These are phyloP conservation scores for Microsporum audouinii DNA, from an alignment of 2,329 filamentous ascomycete species.

Conservation along the genomic window DNA sequence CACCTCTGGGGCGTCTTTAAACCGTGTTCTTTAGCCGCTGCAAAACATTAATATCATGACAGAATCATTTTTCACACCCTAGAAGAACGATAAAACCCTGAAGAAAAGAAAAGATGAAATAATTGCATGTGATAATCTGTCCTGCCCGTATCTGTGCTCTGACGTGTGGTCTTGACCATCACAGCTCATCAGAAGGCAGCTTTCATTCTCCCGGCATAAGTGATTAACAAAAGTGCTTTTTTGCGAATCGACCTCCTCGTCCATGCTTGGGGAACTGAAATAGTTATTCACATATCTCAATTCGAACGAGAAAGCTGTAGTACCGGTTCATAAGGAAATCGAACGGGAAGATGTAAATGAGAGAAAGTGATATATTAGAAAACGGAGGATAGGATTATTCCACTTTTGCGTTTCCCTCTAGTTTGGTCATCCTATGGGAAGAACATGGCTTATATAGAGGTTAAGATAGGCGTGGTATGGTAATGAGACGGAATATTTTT, in stretches of 20 bases:
- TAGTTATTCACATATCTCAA: slow-evolving; percentile 4
- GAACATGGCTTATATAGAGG: not conserved
- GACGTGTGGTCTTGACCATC: slow-evolving; percentile 46
- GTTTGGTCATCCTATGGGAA: not conserved
- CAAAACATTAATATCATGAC: not conserved
- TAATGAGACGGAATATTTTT: not conserved
- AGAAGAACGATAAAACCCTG: not conserved
- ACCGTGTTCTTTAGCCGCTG: not conserved
- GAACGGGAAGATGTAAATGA: not conserved
- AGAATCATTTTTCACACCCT: not conserved
- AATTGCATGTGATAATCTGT: slow-evolving; percentile 31
- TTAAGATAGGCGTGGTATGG: not conserved
- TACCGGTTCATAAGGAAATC: not conserved
- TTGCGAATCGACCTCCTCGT: slow-evolving; percentile 34
- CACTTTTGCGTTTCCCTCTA: not conserved
- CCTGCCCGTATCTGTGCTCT: slow-evolving; percentile 58
- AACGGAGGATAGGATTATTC: not conserved
- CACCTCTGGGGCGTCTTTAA: not conserved
- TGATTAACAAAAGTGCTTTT: slow-evolving; percentile 12
- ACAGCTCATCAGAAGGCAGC: slow-evolving; percentile 54
- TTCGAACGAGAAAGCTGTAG: not conserved
- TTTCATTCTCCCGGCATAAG: slow-evolving; percentile 28
- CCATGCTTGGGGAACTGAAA: slow-evolving; percentile 24
- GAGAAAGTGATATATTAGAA: not conserved
- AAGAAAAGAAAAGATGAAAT: not conserved